Conservation (phyloP, 345 rosid genomes). For the Atalantia buxifolia region DNA sequence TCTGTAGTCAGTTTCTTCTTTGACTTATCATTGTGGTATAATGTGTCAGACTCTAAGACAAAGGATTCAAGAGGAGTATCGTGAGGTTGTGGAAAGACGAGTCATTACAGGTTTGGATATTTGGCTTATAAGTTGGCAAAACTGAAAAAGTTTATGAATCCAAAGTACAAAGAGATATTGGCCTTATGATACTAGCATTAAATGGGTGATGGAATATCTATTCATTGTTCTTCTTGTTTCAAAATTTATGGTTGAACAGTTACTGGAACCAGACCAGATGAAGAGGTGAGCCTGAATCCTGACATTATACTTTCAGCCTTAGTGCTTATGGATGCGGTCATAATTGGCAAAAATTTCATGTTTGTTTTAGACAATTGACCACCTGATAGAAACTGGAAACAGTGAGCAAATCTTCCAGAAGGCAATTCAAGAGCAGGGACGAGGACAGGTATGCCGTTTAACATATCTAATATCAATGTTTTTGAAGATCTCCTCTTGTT, state of each 20-base stretch:
- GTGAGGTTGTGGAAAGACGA: constrained; percentile 89
- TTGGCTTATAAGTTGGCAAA: neutral
- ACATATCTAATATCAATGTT: neutral
- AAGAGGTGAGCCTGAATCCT: constrained; percentile 45
- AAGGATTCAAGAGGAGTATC: constrained; percentile 84
- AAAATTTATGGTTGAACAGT: constrained; percentile 34
- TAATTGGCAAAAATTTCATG: constrained; percentile 18
- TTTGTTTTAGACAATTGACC: constrained; percentile 64
- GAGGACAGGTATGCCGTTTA: constrained; percentile 64
- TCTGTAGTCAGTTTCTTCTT: neutral
- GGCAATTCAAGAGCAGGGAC: constrained; percentile 89
- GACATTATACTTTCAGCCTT: constrained; percentile 7
- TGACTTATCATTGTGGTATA: constrained; percentile 9
- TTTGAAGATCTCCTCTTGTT: neutral
- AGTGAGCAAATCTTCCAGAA: constrained; percentile 91
- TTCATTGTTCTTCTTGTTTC: constrained; percentile 11
- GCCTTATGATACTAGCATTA: neutral
- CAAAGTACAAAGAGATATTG: neutral
- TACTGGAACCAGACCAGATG: constrained; percentile 67
- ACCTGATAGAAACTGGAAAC: constrained; percentile 87
- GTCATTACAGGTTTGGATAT: constrained; percentile 62
- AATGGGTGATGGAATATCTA: neutral
- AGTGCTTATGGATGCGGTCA: constrained; percentile 8
- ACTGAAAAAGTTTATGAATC: neutral
- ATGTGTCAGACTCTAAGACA: constrained; percentile 69